phyloP scores from a whole-genome alignment of 176 grass and related monocot species.

The Bonia amplexicaulis region DNA sequence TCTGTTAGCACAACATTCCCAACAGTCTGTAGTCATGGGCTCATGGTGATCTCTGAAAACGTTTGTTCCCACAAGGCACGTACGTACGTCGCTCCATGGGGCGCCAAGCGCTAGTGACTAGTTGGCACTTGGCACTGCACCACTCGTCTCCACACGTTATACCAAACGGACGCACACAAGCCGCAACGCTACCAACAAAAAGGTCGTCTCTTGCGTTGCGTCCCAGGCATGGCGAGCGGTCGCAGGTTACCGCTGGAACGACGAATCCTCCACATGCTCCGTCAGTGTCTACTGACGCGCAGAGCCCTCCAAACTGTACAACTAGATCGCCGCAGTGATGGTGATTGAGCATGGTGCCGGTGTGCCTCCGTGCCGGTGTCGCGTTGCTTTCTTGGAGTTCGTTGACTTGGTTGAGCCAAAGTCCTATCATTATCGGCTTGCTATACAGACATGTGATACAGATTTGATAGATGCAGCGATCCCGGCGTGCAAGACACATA shows the following conservation, averaged over 20 bases:
- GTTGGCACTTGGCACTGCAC: not conserved
- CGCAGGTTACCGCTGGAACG: not conserved
- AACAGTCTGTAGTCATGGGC: too few species aligned
- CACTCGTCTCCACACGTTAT: not conserved
- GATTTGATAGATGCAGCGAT: not conserved
- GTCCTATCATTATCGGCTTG: not conserved
- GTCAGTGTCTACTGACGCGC: not conserved
- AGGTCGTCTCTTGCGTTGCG: not conserved
- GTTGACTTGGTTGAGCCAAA: not conserved
- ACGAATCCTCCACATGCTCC: not conserved
- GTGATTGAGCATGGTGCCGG: not conserved
- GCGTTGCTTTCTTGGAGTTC: not conserved
- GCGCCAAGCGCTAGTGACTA: not conserved
- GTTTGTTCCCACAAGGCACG: not conserved
- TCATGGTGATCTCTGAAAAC: not conserved
- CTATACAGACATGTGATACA: not conserved
- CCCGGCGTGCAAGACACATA: not conserved
- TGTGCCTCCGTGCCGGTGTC: not conserved
- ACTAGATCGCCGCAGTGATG: not conserved
- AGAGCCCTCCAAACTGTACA: not conserved
- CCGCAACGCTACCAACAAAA: not conserved
- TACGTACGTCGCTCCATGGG: not conserved
- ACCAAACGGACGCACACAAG: not conserved
- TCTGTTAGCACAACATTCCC: not conserved
- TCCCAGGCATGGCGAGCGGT: not conserved